A percentile compares a stretch with the other conserved stretches of the same genome.
Evolutionary conservation across 352 stramenopile genomes (phyloP).

Genomic region (Globisporangium cylindrosporum): DNA sequence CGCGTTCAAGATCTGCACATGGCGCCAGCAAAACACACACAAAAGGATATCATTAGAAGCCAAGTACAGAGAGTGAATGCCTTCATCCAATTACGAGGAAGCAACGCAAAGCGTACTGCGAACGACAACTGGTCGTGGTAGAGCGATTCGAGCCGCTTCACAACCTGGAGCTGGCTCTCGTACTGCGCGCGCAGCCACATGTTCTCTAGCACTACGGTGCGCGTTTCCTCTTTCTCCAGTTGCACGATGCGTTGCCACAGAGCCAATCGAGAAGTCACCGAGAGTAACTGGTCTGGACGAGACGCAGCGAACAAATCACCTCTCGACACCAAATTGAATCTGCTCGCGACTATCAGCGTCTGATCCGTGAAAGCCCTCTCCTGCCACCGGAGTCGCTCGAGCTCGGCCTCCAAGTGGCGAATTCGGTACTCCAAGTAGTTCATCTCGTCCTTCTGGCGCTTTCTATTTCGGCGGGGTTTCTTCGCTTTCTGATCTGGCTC

Average conservation of each 20-base stretch:
- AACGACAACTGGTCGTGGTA: constrained; percentile 21
- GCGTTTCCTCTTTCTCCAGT: constrained; percentile 28
- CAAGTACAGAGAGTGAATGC: too few species aligned
- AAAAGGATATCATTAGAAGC: neutral
- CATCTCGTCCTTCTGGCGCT: constrained; percentile 33
- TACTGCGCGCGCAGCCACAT: constrained; percentile 26
- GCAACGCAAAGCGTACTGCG: neutral
- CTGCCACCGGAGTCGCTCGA: constrained; percentile 23
- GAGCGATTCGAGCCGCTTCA: constrained; percentile 32
- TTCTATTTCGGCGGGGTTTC: neutral
- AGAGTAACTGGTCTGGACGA: neutral
- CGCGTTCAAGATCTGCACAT: neutral
- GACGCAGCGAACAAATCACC: neutral
- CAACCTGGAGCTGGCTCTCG: constrained; percentile 33
- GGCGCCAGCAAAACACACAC: neutral
- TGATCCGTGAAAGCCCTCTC: constrained; percentile 22
- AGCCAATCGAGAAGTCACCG: neutral
- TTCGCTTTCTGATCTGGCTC: neutral
- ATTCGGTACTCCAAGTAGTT: constrained; percentile 20
- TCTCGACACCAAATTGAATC: constrained; percentile 27
- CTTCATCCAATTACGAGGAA: too few species aligned
- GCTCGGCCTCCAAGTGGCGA: constrained; percentile 21
- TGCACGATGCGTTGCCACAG: constrained; percentile 32
- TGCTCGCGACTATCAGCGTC: constrained; percentile 24
- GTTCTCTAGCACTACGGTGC: constrained; percentile 32